Conservation (phyloP, 1,284 basidiomycete species). For the Cutaneotrichosporon sp. region DNA sequence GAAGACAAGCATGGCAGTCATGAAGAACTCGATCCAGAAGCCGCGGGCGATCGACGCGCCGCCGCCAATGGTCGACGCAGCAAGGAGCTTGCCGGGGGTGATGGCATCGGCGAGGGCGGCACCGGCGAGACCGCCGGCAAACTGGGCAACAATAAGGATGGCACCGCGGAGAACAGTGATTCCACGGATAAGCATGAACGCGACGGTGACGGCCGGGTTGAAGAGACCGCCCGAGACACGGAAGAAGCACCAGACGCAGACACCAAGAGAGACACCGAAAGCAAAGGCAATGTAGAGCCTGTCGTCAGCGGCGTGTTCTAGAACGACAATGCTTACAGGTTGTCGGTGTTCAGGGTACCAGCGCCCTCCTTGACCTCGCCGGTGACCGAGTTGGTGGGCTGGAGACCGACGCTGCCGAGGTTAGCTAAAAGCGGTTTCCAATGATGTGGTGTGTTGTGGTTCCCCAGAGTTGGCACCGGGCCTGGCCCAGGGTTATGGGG, state of each 20-base stretch:
- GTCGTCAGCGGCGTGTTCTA: constrained; percentile 17
- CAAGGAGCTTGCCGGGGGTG: constrained; percentile 42
- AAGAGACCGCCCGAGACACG: constrained; percentile 47
- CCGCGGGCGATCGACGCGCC: constrained; percentile 37
- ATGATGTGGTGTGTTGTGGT: not conserved
- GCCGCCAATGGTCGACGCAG: constrained; percentile 44
- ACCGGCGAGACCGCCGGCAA: constrained; percentile 50
- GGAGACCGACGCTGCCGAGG: constrained; percentile 39
- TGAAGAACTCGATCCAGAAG: constrained; percentile 50
- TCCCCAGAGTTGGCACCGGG: too few relatives aligned
- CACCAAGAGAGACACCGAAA: constrained; percentile 50
- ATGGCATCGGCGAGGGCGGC: constrained; percentile 47
- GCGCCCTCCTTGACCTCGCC: constrained; percentile 31
- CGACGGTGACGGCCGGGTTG: constrained; percentile 51
- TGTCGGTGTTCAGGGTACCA: constrained; percentile 36
- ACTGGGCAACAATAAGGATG: constrained; percentile 47
- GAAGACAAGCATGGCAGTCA: constrained; percentile 47
- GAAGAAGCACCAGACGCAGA: constrained; percentile 51
- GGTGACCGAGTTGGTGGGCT: constrained; percentile 39
- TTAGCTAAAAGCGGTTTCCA: not conserved
- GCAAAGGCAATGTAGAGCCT: constrained; percentile 50
- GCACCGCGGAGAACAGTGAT: constrained; percentile 46
- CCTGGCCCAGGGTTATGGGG: too few relatives aligned
- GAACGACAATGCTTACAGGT: constrained; percentile 26
- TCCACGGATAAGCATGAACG: constrained; percentile 49